These are phyloP conservation scores for Xylaria sp. DNA, from an alignment of 2,329 filamentous ascomycete genomes.

Conservation along the genomic window DNA sequence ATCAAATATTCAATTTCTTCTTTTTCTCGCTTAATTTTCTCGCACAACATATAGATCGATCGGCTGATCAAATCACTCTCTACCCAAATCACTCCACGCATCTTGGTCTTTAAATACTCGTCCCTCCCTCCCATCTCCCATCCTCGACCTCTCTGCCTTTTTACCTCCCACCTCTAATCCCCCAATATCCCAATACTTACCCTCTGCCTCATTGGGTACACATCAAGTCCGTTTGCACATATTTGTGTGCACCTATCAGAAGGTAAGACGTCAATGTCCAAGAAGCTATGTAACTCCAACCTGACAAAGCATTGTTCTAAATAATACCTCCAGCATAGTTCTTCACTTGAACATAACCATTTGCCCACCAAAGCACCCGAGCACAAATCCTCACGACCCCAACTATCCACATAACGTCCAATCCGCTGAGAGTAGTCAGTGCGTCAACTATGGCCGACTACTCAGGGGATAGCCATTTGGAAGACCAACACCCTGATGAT, in stretches of 20 bases:
- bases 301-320: background rate
- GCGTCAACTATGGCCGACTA: slow-evolving; percentile 4
- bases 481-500: background rate
- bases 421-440: background rate
- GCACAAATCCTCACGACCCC: background rate
- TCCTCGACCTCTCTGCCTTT: background rate
- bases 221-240: background rate
- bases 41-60: background rate
- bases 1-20: too few relatives aligned
- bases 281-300: background rate
- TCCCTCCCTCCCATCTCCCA: background rate
- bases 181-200: background rate
- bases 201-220: background rate
- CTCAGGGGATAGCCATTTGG: background rate
- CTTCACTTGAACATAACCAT: background rate
- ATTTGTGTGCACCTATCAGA: background rate
- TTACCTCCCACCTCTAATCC: background rate
- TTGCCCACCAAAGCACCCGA: background rate
- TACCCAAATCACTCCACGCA: background rate
- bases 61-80: background rate
- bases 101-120: background rate
- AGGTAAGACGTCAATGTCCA: background rate
- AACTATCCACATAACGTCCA: background rate
- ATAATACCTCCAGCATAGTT: background rate
- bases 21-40: too few relatives aligned